phyloP scores from a whole-genome alignment of 495 filamentous ascomycete genomes.

The Aspergillus olivimuriae region DNA sequence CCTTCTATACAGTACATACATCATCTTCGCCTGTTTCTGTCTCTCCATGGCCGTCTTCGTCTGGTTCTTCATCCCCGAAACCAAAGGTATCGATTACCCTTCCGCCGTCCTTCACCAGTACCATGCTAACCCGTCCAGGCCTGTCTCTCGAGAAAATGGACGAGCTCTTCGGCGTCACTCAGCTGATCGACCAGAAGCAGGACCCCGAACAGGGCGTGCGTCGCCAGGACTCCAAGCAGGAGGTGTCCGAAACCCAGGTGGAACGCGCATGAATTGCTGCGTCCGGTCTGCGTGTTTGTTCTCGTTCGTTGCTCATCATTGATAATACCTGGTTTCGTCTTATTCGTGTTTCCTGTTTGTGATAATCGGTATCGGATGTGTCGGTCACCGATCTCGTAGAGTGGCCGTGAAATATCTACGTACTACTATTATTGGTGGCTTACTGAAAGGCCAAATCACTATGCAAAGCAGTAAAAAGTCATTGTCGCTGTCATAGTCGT shows the following conservation, averaged over 20 bases:
- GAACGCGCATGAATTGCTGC: slow-evolving; percentile 5
- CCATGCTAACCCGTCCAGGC: slow-evolving; percentile 14
- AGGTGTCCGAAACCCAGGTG: slow-evolving; percentile 6
- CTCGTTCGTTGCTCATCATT: no score
- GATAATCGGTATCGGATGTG: no score
- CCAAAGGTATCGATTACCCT: slow-evolving; percentile 49
- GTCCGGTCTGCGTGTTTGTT: no score
- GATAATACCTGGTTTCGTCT: no score
- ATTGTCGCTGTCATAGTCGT: no score
- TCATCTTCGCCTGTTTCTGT: slow-evolving; percentile 51
- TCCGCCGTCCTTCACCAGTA: slow-evolving; percentile 4
- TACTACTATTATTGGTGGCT: no score
- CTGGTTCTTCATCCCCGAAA: slow-evolving; percentile 69
- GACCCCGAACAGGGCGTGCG: slow-evolving; percentile 13
- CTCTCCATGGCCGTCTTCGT: slow-evolving; percentile 61
- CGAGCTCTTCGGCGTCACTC: slow-evolving; percentile 46
- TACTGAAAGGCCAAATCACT: no score
- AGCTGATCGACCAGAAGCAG: slow-evolving; percentile 14
- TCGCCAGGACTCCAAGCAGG: slow-evolving; percentile 5
- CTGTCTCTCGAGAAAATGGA: slow-evolving; percentile 44
- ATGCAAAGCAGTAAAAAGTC: no score
- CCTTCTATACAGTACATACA: slow-evolving; percentile 21
- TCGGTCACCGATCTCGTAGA: no score
- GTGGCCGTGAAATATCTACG: no score
- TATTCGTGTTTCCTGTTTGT: no score